These are phyloP conservation scores for Calonectria montana DNA, from an alignment of 2,329 filamentous ascomycete genomes.

Conservation along the genomic window DNA sequence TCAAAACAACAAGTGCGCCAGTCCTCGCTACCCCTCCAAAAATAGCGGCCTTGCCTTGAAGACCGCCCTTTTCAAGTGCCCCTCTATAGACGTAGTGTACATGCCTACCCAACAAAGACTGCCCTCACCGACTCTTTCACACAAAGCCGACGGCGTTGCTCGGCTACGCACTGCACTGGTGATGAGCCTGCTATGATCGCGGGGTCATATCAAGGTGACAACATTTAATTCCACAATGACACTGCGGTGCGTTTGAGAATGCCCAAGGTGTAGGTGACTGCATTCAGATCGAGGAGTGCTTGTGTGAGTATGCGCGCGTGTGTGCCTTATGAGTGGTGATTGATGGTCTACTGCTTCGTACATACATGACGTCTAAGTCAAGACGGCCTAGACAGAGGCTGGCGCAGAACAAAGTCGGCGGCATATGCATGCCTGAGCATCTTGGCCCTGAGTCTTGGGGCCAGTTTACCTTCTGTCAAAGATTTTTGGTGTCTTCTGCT, in stretches of 20 bases:
- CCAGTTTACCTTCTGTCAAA: slow-evolving; percentile 8
- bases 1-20: slow-evolving; percentile 28
- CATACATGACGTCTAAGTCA: slow-evolving; percentile 38
- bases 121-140: slow-evolving; percentile 41
- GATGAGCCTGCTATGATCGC: slow-evolving; percentile 30
- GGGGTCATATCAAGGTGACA: slow-evolving; percentile 28
- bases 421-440: slow-evolving; percentile 38
- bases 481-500: slow-evolving; percentile 10
- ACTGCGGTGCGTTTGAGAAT: not conserved
- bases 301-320: not conserved
- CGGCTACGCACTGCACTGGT: slow-evolving; percentile 34
- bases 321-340: not conserved
- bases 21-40: slow-evolving; percentile 37
- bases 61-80: slow-evolving; percentile 33
- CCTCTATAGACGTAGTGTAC: slow-evolving; percentile 28
- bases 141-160: slow-evolving; percentile 31
- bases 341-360: not conserved
- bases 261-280: not conserved
- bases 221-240: slow-evolving; percentile 1
- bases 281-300: not conserved
- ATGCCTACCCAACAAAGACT: slow-evolving; percentile 32
- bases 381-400: slow-evolving; percentile 34
- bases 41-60: slow-evolving; percentile 37
- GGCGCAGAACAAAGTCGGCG: slow-evolving; percentile 35
- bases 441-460: slow-evolving; percentile 22